Conservation (phyloP, 192 early-diverging fungal genomes). For the Obelidium mucronatum region DNA sequence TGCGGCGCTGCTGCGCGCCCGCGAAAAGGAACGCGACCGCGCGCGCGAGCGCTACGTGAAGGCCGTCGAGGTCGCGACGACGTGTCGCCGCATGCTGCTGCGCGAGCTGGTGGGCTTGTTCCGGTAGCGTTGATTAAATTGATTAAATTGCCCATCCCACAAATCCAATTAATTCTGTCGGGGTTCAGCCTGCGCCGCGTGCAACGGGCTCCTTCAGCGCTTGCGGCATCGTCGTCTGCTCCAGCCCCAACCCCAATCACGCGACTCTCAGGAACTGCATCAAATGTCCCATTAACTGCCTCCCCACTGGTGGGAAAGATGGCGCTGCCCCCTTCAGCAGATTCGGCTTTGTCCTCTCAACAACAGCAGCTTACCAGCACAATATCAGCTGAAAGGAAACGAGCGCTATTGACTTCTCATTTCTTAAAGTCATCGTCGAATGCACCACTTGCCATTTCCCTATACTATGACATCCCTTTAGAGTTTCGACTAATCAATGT, state of each 20-base stretch:
- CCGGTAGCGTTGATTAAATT: neutral
- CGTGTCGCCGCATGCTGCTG: conserved; percentile 44
- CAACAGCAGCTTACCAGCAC: neutral
- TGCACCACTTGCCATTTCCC: conserved; percentile 10
- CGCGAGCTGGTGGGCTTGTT: conserved; percentile 45
- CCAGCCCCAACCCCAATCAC: neutral
- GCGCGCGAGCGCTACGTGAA: neutral
- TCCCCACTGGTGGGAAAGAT: no score
- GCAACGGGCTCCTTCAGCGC: conserved; percentile 14
- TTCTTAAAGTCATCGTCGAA: conserved; percentile 12
- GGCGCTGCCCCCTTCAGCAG: no score
- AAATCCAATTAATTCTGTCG: conserved; percentile 27
- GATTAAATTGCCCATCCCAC: conserved; percentile 39
- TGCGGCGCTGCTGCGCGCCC: no score
- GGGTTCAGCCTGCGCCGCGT: conserved; percentile 3
- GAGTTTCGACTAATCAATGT: conserved; percentile 60
- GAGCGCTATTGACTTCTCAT: neutral
- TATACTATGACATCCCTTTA: conserved; percentile 35
- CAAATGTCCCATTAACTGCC: no score
- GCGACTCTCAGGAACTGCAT: neutral
- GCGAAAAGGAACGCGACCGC: neutral
- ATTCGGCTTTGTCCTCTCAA: conserved; percentile 1
- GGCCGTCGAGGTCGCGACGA: conserved; percentile 18
- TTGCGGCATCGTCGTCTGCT: neutral
- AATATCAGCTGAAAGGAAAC: neutral